Percentiles rank a stretch among this genome's conserved stretches.
Evolutionary conservation across 495 filamentous ascomycete species (phyloP).

Genomic region (Emericellopsis terricola): DNA sequence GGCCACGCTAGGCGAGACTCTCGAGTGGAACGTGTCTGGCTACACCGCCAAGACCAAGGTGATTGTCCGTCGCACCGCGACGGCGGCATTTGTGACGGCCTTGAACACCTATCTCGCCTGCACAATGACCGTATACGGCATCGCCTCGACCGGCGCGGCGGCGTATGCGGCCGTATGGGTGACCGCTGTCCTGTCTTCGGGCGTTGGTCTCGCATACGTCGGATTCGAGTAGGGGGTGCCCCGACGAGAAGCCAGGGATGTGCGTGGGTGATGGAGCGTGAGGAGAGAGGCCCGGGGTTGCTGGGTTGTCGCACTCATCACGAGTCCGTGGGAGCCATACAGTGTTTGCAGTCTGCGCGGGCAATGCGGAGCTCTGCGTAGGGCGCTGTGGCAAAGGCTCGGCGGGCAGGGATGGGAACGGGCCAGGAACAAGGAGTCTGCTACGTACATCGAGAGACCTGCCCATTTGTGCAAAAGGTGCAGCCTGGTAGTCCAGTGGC

Average conservation of each 20-base stretch:
- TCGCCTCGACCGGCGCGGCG: conserved; percentile 45
- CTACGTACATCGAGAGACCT: no score
- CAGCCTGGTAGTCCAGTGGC: no score
- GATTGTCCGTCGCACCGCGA: conserved; percentile 41
- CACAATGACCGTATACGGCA: conserved; percentile 41
- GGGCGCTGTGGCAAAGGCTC: no score
- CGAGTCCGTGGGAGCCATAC: no score
- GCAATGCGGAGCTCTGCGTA: no score
- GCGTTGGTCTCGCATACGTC: conserved; percentile 29
- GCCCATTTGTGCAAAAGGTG: no score
- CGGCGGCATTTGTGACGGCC: conserved; percentile 36
- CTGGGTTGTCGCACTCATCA: conserved; percentile 1
- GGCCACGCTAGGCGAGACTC: conserved; percentile 37
- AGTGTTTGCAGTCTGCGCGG: no score
- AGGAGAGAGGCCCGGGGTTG: not conserved
- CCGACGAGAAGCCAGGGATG: not conserved
- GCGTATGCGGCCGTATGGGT: conserved; percentile 59
- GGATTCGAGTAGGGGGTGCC: conserved; percentile 5
- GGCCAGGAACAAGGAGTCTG: no score
- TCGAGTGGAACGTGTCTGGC: conserved; percentile 41
- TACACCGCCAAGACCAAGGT: conserved; percentile 45
- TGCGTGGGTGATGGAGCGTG: conserved; percentile 4
- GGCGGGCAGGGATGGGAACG: no score
- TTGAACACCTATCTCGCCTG: conserved; percentile 49
- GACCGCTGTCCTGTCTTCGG: conserved; percentile 36